A percentile compares a stretch with the other conserved stretches of the same genome.
Evolutionary conservation across 2,329 filamentous ascomycete genomes (phyloP).

Genomic region (Colletotrichum filicis): DNA sequence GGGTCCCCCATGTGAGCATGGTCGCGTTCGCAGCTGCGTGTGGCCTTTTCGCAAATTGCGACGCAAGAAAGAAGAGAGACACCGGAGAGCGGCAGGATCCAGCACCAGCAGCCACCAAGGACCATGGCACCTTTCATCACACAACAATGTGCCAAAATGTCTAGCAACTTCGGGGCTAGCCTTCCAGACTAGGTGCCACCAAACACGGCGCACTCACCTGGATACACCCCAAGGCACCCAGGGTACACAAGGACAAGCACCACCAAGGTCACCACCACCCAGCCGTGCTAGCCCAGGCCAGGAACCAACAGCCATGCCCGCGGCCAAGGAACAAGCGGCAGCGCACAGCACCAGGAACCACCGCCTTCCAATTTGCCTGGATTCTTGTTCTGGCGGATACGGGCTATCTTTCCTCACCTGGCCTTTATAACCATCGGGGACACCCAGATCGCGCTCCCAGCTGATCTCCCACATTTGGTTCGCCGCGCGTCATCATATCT

Average conservation of each 20-base stretch:
- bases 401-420: slow-evolving; percentile 6
- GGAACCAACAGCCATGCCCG: slow-evolving; percentile 25
- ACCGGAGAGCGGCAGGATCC: slow-evolving; percentile 11
- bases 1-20: slow-evolving; percentile 23
- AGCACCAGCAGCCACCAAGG: slow-evolving; percentile 7
- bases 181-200: neutral
- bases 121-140: neutral
- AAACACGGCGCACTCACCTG: slow-evolving; percentile 1
- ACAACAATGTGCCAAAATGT: slow-evolving; percentile 8
- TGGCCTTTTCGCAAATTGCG: slow-evolving; percentile 11
- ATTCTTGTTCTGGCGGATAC: neutral
- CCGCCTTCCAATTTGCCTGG: slow-evolving; percentile 31
- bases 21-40: slow-evolving; percentile 5
- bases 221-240: neutral
- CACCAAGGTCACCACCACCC: neutral
- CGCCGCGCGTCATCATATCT: slow-evolving; percentile 34
- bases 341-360: slow-evolving; percentile 11
- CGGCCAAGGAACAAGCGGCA: slow-evolving; percentile 18
- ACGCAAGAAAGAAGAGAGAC: neutral
- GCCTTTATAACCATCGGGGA: slow-evolving; percentile 30
- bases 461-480: slow-evolving; percentile 18
- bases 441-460: slow-evolving; percentile 28
- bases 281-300: neutral
- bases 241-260: neutral
- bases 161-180: slow-evolving; percentile 3